These are phyloP conservation scores for Penicillium sp. DNA, from an alignment of 2,329 filamentous ascomycete species.

Conservation along the genomic window DNA sequence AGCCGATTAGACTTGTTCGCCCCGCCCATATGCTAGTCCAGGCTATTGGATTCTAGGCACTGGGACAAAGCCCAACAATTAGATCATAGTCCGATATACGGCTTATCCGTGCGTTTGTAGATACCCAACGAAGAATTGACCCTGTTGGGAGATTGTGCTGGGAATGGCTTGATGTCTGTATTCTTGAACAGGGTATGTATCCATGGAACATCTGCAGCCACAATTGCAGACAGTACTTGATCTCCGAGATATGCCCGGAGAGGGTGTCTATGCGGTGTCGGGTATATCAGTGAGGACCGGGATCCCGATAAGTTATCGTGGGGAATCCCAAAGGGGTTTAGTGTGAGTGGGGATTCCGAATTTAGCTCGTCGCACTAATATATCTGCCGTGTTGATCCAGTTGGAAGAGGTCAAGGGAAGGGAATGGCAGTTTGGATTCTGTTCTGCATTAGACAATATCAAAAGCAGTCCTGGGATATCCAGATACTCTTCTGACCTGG, in stretches of 20 bases:
- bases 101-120: neutral
- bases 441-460: neutral
- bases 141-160: neutral
- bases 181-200: neutral
- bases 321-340: conserved; percentile 9
- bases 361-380: conserved; percentile 24
- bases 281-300: neutral
- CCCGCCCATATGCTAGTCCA: conserved; percentile 3
- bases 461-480: neutral
- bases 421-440: neutral
- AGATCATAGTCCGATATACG: neutral
- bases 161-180: neutral
- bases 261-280: neutral
- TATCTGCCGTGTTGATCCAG: neutral
- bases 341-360: conserved; percentile 20
- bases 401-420: neutral
- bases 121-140: neutral
- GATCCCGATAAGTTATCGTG: conserved; percentile 24
- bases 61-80: neutral
- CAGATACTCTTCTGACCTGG: neutral
- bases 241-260: neutral
- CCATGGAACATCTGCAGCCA: neutral
- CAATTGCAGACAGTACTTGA: neutral
- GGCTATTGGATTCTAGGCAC: neutral
- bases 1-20: conserved; percentile 17